phyloP scores from a whole-genome alignment of 1,284 basidiomycete genomes.

The Papiliotrema fonsecae region DNA sequence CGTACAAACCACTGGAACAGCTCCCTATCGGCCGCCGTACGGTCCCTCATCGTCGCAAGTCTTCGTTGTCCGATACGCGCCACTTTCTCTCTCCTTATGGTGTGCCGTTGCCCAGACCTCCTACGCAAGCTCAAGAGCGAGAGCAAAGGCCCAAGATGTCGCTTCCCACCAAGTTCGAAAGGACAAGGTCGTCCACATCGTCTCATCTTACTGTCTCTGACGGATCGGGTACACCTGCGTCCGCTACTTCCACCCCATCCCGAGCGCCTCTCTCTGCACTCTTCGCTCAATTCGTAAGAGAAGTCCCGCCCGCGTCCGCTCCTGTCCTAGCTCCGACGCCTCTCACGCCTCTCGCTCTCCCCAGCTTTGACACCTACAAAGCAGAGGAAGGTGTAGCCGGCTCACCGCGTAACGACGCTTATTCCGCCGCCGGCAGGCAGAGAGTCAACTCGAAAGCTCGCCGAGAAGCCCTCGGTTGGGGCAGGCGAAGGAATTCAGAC shows the following conservation, averaged over 20 bases:
- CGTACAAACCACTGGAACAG: conserved; percentile 30
- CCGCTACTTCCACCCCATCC: conserved; percentile 1
- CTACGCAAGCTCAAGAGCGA: neutral
- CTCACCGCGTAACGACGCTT: conserved; percentile 8
- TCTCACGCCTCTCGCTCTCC: conserved; percentile 7
- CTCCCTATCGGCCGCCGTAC: neutral
- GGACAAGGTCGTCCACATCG: conserved; percentile 25
- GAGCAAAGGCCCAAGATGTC: conserved; percentile 20
- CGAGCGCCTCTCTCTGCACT: conserved; percentile 15
- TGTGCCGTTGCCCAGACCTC: conserved; percentile 19
- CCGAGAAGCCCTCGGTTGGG: conserved; percentile 37
- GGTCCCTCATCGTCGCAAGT: conserved; percentile 28
- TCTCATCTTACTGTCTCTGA: conserved; percentile 8
- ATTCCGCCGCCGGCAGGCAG: conserved; percentile 6
- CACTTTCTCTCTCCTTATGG: conserved; percentile 25
- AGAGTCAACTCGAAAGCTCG: conserved; percentile 26
- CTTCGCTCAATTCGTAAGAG: conserved; percentile 29
- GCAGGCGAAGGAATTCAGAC: conserved; percentile 29
- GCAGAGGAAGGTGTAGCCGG: neutral
- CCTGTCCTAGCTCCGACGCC: conserved; percentile 3
- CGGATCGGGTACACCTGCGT: neutral
- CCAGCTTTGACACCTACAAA: conserved; percentile 1
- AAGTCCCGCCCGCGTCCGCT: conserved; percentile 9
- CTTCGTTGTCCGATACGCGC: conserved; percentile 22
- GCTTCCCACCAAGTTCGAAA: conserved; percentile 33